A percentile compares a stretch with the other conserved stretches of the same genome.
Conservation (phyloP, 2,329 filamentous ascomycete species). For the Karstenula rhodostoma region DNA sequence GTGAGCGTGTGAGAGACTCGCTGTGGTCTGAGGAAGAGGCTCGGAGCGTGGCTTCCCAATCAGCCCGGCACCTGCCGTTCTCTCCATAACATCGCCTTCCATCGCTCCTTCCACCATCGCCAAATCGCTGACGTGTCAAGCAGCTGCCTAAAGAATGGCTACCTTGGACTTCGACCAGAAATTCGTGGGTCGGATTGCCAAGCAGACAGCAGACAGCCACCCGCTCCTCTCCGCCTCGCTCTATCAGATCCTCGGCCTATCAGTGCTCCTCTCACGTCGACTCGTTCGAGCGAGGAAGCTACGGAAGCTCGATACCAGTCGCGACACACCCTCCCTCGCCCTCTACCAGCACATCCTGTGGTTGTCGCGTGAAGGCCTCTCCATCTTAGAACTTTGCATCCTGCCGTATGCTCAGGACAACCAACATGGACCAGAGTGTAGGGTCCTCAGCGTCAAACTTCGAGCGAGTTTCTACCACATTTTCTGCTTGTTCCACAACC, state of each 20-base stretch:
- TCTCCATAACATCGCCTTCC: conserved; percentile 14
- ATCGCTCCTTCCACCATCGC: conserved; percentile 8
- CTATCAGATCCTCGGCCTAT: conserved; percentile 90
- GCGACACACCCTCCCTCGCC: conserved; percentile 79
- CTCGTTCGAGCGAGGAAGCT: conserved; percentile 84
- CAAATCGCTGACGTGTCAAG: conserved; percentile 16
- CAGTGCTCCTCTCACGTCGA: conserved; percentile 84
- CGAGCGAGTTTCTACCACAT: conserved; percentile 96
- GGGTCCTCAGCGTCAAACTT: conserved; percentile 89
- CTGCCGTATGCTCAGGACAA: conserved; percentile 76
- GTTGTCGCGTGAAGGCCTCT: conserved; percentile 89
- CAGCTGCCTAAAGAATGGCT: conserved; percentile 70
- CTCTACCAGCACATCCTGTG: conserved; percentile 93
- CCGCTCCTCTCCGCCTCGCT: conserved; percentile 81
- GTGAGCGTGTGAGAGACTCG: background rate
- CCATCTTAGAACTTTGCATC: conserved; percentile 85
- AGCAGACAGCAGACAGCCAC: conserved; percentile 78
- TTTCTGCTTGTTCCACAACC: conserved; percentile 94
- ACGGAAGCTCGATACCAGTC: conserved; percentile 80
- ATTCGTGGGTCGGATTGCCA: conserved; percentile 89
- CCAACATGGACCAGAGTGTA: conserved; percentile 78
- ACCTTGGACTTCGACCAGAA: conserved; percentile 98
- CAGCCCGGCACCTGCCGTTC: conserved; percentile 1
- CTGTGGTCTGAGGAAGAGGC: background rate
- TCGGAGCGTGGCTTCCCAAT: conserved; percentile 1